Percentiles rank a stretch among this genome's conserved stretches.
Conservation (phyloP, 257 asterid species). For the Galeopsis tetrahit region DNA sequence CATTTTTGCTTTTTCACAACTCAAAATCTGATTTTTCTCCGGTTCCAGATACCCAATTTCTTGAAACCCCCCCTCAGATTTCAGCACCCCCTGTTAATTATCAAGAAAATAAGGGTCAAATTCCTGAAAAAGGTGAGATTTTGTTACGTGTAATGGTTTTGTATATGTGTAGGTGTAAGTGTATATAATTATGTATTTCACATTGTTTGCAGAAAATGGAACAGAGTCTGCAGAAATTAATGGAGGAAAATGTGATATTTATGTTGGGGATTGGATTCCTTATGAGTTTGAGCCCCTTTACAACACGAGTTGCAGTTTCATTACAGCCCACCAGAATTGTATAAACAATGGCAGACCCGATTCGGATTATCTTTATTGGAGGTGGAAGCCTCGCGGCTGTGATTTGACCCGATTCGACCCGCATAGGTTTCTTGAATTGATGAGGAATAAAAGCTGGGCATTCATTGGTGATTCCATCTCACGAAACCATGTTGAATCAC, state of each 20-base stretch:
- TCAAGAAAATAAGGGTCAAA: conserved; percentile 34
- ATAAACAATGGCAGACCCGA: conserved; percentile 78
- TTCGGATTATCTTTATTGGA: conserved; percentile 71
- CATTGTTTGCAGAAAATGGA: conserved; percentile 24
- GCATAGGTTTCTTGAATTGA: conserved; percentile 55
- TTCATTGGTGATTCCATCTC: conserved; percentile 86
- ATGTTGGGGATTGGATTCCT: conserved; percentile 79
- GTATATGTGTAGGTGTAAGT: background rate
- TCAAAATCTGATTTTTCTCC: conserved; percentile 48
- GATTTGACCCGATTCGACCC: conserved; percentile 65
- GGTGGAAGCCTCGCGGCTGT: conserved; percentile 80
- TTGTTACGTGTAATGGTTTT: background rate
- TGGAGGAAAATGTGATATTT: conserved; percentile 59
- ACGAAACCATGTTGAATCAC: conserved; percentile 77
- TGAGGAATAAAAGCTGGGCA: conserved; percentile 76
- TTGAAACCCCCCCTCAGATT: conserved; percentile 26
- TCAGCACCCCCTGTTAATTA: conserved; percentile 34
- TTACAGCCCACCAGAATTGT: conserved; percentile 74
- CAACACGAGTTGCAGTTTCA: conserved; percentile 66
- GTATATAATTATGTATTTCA: background rate
- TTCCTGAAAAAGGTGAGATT: conserved; percentile 51
- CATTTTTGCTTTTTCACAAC: conserved; percentile 48
- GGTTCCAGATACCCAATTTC: conserved; percentile 43
- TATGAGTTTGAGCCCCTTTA: conserved; percentile 58
- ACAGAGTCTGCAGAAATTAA: conserved; percentile 26